Evolutionary conservation across 2,329 filamentous ascomycete species (phyloP).

Genomic region (Pleurostoma richardsiae): DNA sequence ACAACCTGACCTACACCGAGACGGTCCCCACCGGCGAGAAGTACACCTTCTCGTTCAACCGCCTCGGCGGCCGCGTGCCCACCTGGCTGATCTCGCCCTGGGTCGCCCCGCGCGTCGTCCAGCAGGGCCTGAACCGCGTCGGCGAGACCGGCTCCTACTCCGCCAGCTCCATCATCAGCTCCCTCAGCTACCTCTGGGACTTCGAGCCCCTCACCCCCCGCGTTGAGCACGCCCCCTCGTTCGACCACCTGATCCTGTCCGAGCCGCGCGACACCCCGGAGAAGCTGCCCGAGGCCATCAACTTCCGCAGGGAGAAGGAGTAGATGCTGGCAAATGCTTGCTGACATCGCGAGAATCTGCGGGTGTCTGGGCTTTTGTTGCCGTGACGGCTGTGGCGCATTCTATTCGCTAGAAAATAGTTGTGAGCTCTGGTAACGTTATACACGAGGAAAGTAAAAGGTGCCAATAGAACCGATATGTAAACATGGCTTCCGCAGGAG

Average conservation of each 20-base stretch:
- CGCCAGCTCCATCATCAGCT: constrained; percentile 36
- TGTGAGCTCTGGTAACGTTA: no score
- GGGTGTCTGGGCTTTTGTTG: no score
- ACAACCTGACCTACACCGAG: constrained; percentile 27
- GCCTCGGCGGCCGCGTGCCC: constrained; percentile 33
- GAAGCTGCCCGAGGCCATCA: background rate
- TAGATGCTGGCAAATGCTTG: no score
- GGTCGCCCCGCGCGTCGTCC: constrained; percentile 31
- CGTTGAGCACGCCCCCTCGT: constrained; percentile 29
- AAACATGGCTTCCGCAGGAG: no score
- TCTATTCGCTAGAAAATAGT: no score
- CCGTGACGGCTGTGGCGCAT: no score
- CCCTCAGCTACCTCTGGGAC: constrained; percentile 34
- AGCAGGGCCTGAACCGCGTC: constrained; percentile 27
- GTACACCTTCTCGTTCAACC: constrained; percentile 31
- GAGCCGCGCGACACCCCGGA: background rate
- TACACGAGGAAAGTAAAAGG: no score
- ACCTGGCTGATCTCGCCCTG: constrained; percentile 35
- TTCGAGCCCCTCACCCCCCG: constrained; percentile 29
- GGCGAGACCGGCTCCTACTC: constrained; percentile 30
- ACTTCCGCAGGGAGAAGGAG: background rate
- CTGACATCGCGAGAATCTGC: no score
- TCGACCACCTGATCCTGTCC: constrained; percentile 17
- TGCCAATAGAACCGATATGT: no score
- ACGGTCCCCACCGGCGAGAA: constrained; percentile 23